Evolutionary conservation across 129 eudicot genomes (phyloP).

Genomic region (Apium graveolens): DNA sequence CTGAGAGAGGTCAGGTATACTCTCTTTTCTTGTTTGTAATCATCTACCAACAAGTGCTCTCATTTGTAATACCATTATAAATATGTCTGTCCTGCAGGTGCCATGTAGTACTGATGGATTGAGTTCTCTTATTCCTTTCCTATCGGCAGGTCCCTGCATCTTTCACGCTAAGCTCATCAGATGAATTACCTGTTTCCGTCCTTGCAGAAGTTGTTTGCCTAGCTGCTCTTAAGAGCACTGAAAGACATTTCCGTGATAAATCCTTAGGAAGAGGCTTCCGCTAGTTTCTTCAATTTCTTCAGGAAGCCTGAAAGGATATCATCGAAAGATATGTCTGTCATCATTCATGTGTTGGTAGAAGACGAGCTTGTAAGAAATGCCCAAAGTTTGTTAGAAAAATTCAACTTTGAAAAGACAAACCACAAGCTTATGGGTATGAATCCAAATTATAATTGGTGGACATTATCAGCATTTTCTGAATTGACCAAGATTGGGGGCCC

Average conservation of each 20-base stretch:
- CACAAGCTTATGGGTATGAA: conserved; percentile 24
- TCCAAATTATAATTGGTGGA: conserved; percentile 43
- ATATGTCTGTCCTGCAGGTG: conserved; percentile 50
- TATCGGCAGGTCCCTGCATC: conserved; percentile 70
- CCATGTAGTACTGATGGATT: conserved; percentile 42
- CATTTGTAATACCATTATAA: conserved; percentile 26
- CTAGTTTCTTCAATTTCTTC: conserved; percentile 33
- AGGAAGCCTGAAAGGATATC: conserved; percentile 35
- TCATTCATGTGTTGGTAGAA: conserved; percentile 47
- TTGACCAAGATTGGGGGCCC: conserved; percentile 80
- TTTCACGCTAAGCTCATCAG: conserved; percentile 59
- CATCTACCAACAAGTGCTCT: not conserved
- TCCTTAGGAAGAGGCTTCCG: conserved; percentile 32
- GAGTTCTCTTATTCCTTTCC: conserved; percentile 62
- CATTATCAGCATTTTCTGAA: conserved; percentile 29
- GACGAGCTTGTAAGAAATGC: conserved; percentile 64
- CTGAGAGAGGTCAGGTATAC: conserved; percentile 58
- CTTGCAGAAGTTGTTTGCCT: conserved; percentile 76
- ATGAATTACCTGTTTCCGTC: conserved; percentile 50
- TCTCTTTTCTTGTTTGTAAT: conserved; percentile 16
- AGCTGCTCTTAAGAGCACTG: conserved; percentile 56
- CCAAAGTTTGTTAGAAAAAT: conserved; percentile 46
- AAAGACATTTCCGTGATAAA: conserved; percentile 32
- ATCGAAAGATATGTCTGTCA: conserved; percentile 63
- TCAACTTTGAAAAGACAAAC: conserved; percentile 29